Evolutionary conservation across 352 stramenopile species (phyloP), one percentile per base, ranked within the genome.

Genomic region (Elongisporangium anandrum): DNA sequence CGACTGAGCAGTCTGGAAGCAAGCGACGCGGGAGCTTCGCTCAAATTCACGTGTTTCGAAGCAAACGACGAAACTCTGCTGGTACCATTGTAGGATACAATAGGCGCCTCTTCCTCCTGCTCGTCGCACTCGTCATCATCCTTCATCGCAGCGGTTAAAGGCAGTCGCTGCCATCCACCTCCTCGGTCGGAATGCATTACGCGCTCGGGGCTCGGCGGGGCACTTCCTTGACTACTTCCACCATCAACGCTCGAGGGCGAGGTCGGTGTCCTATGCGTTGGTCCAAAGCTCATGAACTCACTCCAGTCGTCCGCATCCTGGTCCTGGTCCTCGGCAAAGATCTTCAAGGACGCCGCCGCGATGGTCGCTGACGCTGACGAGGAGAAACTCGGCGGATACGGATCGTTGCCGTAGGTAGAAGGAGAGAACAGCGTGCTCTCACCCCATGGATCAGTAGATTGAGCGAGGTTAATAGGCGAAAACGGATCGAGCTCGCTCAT

Each of bases 221-320:
- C n/a, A 58, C 61, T 23, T 69, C 63, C 47, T 20, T 52, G 47
- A 52, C 21, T 20, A 15, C 47, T 52, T 23, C 15, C n/a, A 20
- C 47, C 4, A 20, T 9, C 16, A 56, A 56, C 21, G 13, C 29
- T 50, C 17, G 34, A 49, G 34, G 29, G 53, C 34, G 47, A 41
- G 17, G 47, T 16, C 39, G 63, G 64, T 15, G 69, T 51, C 9
- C 69, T 15, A 26, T 67, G 57, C 17, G 29, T 24, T 9, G 57
- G 17, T 52, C 51, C 45, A 29, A 69, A 81, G 34, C 73, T 81
- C 24, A 85, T 63, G 26, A 90, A 90, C 3, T 90, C 77, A 9
- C 80, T 70, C 77, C 80, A 90, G 34, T 85, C 80, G 48, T 85
- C 77, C 10, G 72, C 61, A 15, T 70, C 61, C 52, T 69, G 56